Evolutionary conservation across 2,329 filamentous ascomycete genomes (phyloP).

Genomic region (Parastagonospora avenae): DNA sequence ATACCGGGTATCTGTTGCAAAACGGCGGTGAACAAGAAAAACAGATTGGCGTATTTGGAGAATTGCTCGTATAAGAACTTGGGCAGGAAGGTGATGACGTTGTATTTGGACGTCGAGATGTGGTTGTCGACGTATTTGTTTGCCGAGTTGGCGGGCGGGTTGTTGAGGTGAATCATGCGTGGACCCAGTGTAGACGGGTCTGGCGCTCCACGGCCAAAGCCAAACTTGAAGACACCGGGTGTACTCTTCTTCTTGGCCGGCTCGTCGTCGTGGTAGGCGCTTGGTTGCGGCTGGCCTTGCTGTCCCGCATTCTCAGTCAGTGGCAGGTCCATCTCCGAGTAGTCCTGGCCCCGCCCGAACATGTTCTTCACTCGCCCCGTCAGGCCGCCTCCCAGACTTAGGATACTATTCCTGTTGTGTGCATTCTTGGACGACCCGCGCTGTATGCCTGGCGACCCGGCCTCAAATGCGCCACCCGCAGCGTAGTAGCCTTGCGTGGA

Average conservation of each 20-base stretch:
- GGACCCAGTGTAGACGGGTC: conserved; percentile 92
- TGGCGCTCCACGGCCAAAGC: conserved; percentile 80
- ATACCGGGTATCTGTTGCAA: conserved; percentile 95
- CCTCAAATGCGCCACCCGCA: conserved; percentile 65
- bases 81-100: conserved; percentile 86
- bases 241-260: conserved; percentile 40
- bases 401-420: conserved; percentile 80
- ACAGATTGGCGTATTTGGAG: conserved; percentile 98
- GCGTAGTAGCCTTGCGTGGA: conserved; percentile 79
- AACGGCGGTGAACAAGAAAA: conserved; percentile 96
- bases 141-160: conserved; percentile 84
- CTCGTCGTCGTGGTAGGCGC: conserved; percentile 44
- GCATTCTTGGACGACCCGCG: conserved; percentile 62
- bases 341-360: conserved; percentile 82
- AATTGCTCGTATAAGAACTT: conserved; percentile 99
- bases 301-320: conserved; percentile 76
- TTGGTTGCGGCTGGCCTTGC: conserved; percentile 46
- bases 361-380: conserved; percentile 87
- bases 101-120: conserved; percentile 98
- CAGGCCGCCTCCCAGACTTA: conserved; percentile 84
- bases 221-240: conserved; percentile 81
- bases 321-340: conserved; percentile 98
- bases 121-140: conserved; percentile 97
- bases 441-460: conserved; percentile 54
- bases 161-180: conserved; percentile 93